A percentile compares a stretch with the other conserved stretches of the same genome.
Evolutionary conservation across 108 stramenopile genomes (phyloP).

Genomic region (Fistulifera solaris): DNA sequence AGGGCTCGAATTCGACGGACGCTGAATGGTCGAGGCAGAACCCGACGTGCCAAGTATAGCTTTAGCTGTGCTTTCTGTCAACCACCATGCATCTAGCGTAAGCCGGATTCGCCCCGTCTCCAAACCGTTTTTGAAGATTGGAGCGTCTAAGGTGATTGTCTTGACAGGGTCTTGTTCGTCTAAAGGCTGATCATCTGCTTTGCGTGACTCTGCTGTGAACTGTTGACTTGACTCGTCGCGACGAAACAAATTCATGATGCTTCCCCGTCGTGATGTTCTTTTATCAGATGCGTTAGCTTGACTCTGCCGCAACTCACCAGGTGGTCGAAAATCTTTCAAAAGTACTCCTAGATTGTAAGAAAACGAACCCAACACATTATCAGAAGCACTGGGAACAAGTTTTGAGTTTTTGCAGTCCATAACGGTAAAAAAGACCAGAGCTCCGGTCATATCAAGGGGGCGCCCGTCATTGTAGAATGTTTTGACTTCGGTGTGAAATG

Average conservation of each 20-base stretch:
- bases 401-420: constrained; percentile 11
- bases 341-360: constrained; percentile 25
- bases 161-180: constrained; percentile 5
- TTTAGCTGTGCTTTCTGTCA: constrained; percentile 4
- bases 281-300: neutral
- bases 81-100: constrained; percentile 37
- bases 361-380: constrained; percentile 18
- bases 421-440: constrained; percentile 24
- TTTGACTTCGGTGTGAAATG: constrained; percentile 18
- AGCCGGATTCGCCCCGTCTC: constrained; percentile 24
- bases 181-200: neutral
- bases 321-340: constrained; percentile 12
- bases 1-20: too few species aligned
- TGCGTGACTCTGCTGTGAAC: constrained; percentile 3
- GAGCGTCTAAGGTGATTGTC: constrained; percentile 16
- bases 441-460: constrained; percentile 33
- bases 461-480: constrained; percentile 19
- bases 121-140: constrained; percentile 23
- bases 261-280: neutral
- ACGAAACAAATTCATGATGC: neutral
- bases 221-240: neutral
- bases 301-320: neutral
- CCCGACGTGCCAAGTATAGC: neutral
- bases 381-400: neutral
- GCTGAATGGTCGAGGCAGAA: too few species aligned